phyloP scores from a whole-genome alignment of 2,329 filamentous ascomycete genomes.

The Aspergillus tanneri region DNA sequence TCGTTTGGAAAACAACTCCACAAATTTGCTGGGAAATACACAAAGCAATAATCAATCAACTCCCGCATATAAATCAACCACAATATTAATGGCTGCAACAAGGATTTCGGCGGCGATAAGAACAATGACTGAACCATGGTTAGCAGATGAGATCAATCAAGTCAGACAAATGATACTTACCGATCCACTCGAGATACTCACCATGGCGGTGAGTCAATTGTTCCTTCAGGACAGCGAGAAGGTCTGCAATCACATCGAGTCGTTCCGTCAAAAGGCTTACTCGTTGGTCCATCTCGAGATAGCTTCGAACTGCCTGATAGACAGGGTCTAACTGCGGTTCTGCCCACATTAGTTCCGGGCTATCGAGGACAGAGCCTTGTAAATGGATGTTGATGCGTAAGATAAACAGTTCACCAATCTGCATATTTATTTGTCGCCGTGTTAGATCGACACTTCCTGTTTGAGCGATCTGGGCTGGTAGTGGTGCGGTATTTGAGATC shows the following conservation, averaged over 20 bases:
- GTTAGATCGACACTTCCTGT: constrained; percentile 90
- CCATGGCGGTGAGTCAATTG: constrained; percentile 91
- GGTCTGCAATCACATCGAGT: constrained; percentile 87
- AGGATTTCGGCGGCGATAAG: constrained; percentile 94
- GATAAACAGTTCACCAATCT: constrained; percentile 98
- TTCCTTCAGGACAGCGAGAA: constrained; percentile 90
- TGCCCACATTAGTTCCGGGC: constrained; percentile 96
- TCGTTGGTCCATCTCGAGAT: constrained; percentile 96
- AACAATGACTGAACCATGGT: constrained; percentile 68
- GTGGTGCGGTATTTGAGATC: constrained; percentile 87
- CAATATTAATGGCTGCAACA: constrained; percentile 88
- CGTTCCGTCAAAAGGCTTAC: constrained; percentile 86
- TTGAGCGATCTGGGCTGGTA: constrained; percentile 86
- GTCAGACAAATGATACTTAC: constrained; percentile 52
- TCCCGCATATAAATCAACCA: constrained; percentile 84
- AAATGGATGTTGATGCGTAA: constrained; percentile 96
- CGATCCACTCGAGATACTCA: constrained; percentile 86
- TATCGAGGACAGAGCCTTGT: constrained; percentile 93
- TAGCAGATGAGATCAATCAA: constrained; percentile 12
- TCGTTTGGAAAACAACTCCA: neutral
- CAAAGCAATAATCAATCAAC: constrained; percentile 46
- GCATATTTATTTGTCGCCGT: constrained; percentile 94
- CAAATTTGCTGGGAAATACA: neutral
- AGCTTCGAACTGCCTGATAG: constrained; percentile 91
- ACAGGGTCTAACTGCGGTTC: constrained; percentile 95